Conservation (phyloP, 208 protist species). For the Crithidia bombi region DNA sequence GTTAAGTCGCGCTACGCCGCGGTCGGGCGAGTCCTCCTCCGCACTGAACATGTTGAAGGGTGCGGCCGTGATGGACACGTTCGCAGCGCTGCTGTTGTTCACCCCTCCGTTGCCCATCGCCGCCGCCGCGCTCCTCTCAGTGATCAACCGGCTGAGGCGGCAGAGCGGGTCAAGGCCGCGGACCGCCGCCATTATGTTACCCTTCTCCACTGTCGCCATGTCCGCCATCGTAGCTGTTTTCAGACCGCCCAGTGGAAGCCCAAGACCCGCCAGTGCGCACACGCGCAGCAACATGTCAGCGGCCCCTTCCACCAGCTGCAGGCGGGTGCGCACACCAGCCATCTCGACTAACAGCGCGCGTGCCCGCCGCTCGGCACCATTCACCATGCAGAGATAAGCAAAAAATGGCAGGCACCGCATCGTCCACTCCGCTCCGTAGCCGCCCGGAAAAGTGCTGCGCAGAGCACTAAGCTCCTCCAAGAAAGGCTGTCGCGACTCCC, state of each 20-base stretch:
- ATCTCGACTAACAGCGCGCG: conserved; percentile 54
- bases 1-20: conserved; percentile 28
- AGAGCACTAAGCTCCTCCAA: conserved; percentile 39
- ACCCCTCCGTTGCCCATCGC: background rate
- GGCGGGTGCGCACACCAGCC: conserved; percentile 31
- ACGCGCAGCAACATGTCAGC: conserved; percentile 39
- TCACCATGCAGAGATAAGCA: conserved; percentile 52
- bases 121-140: background rate
- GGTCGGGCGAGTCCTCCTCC: conserved; percentile 33
- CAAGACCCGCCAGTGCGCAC: conserved; percentile 42
- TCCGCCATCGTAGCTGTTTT: conserved; percentile 8
- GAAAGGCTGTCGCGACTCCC: conserved; percentile 37
- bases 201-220: conserved; percentile 8
- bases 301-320: conserved; percentile 26
- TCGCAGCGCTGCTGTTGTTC: background rate
- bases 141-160: conserved; percentile 20
- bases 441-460: conserved; percentile 27
- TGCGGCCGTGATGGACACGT: background rate
- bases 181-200: conserved; percentile 5
- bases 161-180: conserved; percentile 29
- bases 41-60: conserved; percentile 23
- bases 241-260: conserved; percentile 28
- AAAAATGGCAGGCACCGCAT: conserved; percentile 51
- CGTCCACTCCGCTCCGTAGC: conserved; percentile 35
- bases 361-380: conserved; percentile 59